Percentiles rank a stretch among this genome's conserved stretches.
These are phyloP conservation scores for Tillandsia leiboldiana DNA, from an alignment of 176 grass and related monocot genomes.

Conservation along the genomic window DNA sequence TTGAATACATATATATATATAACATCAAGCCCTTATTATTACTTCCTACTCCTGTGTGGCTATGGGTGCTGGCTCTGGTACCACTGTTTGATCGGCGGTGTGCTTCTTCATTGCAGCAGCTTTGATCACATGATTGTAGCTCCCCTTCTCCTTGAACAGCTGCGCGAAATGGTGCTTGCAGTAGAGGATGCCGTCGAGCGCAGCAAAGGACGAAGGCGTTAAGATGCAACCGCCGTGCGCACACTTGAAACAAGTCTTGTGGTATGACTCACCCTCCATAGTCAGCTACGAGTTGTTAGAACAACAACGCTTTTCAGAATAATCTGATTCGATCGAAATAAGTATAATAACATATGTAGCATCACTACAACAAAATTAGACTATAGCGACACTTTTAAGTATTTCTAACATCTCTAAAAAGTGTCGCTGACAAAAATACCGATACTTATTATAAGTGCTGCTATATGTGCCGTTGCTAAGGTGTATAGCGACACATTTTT, in stretches of 20 bases:
- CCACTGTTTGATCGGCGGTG: slow-evolving; percentile 23
- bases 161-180: slow-evolving; percentile 93
- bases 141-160: slow-evolving; percentile 96
- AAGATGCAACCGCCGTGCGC: slow-evolving; percentile 78
- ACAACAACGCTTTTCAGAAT: not conserved
- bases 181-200: slow-evolving; percentile 76
- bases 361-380: no score
- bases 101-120: slow-evolving; percentile 45
- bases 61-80: not conserved
- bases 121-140: slow-evolving; percentile 82
- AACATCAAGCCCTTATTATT: not conserved
- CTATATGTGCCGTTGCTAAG: no score
- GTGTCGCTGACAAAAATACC: no score
- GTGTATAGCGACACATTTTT: no score
- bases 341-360: not conserved
- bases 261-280: slow-evolving; percentile 78
- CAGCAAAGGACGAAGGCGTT: slow-evolving; percentile 70
- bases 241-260: slow-evolving; percentile 90
- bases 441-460: no score
- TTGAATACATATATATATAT: no score
- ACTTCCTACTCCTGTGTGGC: not conserved
- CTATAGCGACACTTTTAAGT: no score
- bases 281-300: slow-evolving; percentile 31
- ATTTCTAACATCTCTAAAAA: no score
- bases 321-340: not conserved